Percentiles rank a stretch among this genome's conserved stretches.
These are phyloP conservation scores for Aspergillus sp. DNA, from an alignment of 2,329 filamentous ascomycete genomes.

Conservation along the genomic window DNA sequence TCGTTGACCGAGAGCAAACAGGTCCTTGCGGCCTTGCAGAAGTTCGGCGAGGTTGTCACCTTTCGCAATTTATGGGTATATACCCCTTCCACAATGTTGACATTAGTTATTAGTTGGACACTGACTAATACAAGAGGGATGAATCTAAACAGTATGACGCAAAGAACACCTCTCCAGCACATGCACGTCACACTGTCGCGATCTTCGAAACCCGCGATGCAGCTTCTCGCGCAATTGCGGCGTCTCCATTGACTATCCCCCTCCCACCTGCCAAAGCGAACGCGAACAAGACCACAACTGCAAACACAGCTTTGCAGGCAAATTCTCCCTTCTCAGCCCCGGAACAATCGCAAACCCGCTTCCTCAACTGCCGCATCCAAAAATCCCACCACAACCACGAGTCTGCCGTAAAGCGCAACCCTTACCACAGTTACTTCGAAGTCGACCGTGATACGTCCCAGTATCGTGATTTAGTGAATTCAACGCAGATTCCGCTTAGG, in stretches of 20 bases:
- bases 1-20: conserved; percentile 28
- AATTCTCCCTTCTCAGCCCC: neutral
- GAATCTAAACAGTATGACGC: conserved; percentile 23
- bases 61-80: conserved; percentile 32
- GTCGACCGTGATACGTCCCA: conserved; percentile 16
- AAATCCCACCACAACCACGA: conserved; percentile 24
- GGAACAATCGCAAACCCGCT: neutral
- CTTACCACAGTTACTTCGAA: conserved; percentile 24
- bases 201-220: conserved; percentile 33
- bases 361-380: conserved; percentile 22
- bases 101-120: neutral
- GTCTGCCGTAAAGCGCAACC: conserved; percentile 23
- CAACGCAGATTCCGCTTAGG: conserved; percentile 18
- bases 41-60: conserved; percentile 35
- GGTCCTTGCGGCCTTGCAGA: conserved; percentile 31
- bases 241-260: conserved; percentile 25
- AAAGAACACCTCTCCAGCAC: conserved; percentile 16
- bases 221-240: conserved; percentile 25
- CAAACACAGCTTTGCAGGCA: neutral
- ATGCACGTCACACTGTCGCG: conserved; percentile 20
- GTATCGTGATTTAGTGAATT: conserved; percentile 22
- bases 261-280: conserved; percentile 4
- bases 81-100: neutral
- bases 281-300: neutral
- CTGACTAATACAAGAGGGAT: neutral